Evolutionary conservation across 495 filamentous ascomycete genomes (phyloP).

Genomic region (Aspergillus wentii): DNA sequence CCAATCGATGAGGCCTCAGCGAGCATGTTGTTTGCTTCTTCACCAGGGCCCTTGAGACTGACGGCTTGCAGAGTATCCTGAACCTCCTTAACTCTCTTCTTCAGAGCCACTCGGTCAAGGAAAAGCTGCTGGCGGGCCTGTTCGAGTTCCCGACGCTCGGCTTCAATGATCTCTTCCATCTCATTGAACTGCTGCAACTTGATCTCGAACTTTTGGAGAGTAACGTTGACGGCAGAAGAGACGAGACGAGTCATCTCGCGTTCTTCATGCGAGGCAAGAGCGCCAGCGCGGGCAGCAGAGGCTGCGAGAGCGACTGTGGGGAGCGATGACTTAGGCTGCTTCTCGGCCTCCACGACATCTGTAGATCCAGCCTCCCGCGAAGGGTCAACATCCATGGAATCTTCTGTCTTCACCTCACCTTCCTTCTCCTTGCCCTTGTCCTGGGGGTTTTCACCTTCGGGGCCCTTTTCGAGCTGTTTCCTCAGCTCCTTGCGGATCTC

Average conservation of each 20-base stretch:
- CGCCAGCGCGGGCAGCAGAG: slow-evolving; percentile 78
- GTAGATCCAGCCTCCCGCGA: slow-evolving; percentile 21
- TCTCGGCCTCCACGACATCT: slow-evolving; percentile 20
- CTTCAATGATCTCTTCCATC: slow-evolving; percentile 85
- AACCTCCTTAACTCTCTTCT: slow-evolving; percentile 76
- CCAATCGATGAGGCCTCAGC: slow-evolving; percentile 40
- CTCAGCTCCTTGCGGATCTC: slow-evolving; percentile 74
- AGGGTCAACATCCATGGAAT: slow-evolving; percentile 64
- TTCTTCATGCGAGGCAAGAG: slow-evolving; percentile 90
- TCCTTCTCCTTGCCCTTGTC: slow-evolving; percentile 54
- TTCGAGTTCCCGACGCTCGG: slow-evolving; percentile 89
- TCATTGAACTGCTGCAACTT: slow-evolving; percentile 93
- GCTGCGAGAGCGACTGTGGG: slow-evolving; percentile 78
- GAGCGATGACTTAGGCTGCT: slow-evolving; percentile 43
- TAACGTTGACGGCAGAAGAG: slow-evolving; percentile 76
- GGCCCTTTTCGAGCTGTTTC: slow-evolving; percentile 63
- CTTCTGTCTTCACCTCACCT: slow-evolving; percentile 53
- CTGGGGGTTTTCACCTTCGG: slow-evolving; percentile 22
- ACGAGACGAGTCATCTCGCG: slow-evolving; percentile 92
- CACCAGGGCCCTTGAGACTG: slow-evolving; percentile 46
- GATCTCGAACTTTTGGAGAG: slow-evolving; percentile 75
- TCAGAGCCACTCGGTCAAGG: slow-evolving; percentile 83
- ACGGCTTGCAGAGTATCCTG: slow-evolving; percentile 70
- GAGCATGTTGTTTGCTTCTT: slow-evolving; percentile 53
- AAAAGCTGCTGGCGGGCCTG: slow-evolving; percentile 87